Evolutionary conservation across 2,329 filamentous ascomycete species (phyloP).

Genomic region (Rhynchosporium secalis): DNA sequence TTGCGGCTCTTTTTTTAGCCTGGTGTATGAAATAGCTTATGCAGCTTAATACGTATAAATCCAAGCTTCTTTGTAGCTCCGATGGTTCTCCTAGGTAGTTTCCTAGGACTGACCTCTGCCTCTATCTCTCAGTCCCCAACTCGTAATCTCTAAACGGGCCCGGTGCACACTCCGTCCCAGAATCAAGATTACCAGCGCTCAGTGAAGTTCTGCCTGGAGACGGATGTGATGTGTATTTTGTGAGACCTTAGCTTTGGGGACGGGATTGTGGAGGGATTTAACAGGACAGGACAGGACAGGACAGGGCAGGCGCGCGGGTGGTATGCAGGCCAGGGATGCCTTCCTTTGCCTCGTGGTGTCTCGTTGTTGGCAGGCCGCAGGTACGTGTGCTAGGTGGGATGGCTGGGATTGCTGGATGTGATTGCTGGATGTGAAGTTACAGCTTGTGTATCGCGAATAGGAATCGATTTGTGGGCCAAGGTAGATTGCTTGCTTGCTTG

Average conservation of each 20-base stretch:
- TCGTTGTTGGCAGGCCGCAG: not conserved
- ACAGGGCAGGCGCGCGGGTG: not conserved
- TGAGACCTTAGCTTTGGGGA: not conserved
- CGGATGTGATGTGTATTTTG: not conserved
- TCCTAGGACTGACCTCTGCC: not conserved
- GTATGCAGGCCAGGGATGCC: slow-evolving; percentile 4
- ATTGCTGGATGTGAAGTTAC: no score
- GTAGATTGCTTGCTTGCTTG: no score
- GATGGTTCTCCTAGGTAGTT: not conserved
- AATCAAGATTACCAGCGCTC: not conserved
- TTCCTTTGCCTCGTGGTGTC: slow-evolving; percentile 6
- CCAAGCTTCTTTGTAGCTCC: not conserved
- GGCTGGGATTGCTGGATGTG: not conserved
- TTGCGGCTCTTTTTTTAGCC: slow-evolving; percentile 14
- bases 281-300: not conserved
- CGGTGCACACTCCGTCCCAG: not conserved
- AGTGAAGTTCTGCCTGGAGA: not conserved
- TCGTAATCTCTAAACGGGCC: not conserved
- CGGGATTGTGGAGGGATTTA: not conserved
- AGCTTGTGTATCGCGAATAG: no score
- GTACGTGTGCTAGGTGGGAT: not conserved
- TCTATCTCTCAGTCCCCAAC: not conserved
- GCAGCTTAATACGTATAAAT: not conserved
- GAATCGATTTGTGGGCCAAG: no score
- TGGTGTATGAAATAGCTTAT: not conserved